Percentiles rank a stretch among this genome's conserved stretches.
Conservation (phyloP, 1,284 basidiomycete genomes). For the Malassezia sympodialis region DNA sequence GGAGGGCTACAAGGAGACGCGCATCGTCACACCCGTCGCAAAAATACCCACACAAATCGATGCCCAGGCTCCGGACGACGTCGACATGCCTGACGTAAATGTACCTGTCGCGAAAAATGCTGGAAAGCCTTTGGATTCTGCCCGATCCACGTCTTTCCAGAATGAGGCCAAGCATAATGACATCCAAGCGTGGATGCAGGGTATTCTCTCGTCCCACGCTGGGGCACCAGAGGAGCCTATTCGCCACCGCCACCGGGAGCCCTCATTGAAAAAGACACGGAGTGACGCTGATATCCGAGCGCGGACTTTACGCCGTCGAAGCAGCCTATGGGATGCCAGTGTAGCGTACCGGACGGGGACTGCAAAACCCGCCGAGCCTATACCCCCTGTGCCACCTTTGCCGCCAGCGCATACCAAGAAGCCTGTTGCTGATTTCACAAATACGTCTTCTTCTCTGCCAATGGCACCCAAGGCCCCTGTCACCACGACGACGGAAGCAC, state of each 20-base stretch:
- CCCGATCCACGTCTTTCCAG: neutral
- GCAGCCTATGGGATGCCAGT: constrained; percentile 17
- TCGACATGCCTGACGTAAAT: neutral
- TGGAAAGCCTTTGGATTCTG: neutral
- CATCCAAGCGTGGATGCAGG: constrained; percentile 13
- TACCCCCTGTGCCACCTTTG: constrained; percentile 4
- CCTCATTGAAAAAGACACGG: neutral
- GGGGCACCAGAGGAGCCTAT: neutral
- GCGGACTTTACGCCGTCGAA: neutral
- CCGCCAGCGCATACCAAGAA: neutral
- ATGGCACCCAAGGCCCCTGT: neutral
- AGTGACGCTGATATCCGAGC: constrained; percentile 1
- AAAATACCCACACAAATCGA: neutral
- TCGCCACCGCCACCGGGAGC: neutral
- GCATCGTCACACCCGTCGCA: constrained; percentile 34
- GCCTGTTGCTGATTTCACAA: neutral
- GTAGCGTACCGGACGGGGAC: constrained; percentile 2
- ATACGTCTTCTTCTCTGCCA: neutral
- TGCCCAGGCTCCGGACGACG: neutral
- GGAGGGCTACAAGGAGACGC: constrained; percentile 45
- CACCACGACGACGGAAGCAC: neutral
- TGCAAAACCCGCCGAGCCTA: neutral
- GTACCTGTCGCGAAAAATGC: neutral
- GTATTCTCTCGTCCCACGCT: neutral
- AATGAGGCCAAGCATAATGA: neutral